These are phyloP conservation scores for Leishmania gerbilli DNA, from an alignment of 208 protist genomes.

Conservation along the genomic window DNA sequence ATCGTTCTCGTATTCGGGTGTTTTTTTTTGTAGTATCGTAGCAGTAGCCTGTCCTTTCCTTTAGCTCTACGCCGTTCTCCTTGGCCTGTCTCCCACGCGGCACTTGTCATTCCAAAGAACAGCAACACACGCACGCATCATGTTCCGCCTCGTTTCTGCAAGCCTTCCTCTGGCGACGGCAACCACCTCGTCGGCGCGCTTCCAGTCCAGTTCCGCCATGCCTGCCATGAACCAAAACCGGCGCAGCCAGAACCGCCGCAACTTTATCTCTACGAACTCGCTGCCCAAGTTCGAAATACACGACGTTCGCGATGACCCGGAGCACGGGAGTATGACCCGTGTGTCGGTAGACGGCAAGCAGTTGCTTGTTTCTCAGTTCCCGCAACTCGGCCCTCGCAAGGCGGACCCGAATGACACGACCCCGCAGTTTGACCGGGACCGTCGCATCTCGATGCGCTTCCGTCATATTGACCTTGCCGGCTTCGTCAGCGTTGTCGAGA, in stretches of 20 bases:
- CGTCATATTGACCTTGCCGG: constrained; percentile 80
- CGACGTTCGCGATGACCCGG: constrained; percentile 80
- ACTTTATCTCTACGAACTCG: constrained; percentile 14
- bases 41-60: background rate
- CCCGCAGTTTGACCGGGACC: constrained; percentile 85
- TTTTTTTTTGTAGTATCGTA: constrained; percentile 1
- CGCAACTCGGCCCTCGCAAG: constrained; percentile 87
- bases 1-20: background rate
- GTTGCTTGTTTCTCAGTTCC: constrained; percentile 84
- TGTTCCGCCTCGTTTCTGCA: constrained; percentile 42
- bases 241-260: constrained; percentile 12
- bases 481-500: constrained; percentile 68
- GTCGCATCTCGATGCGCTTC: constrained; percentile 75
- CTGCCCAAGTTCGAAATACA: constrained; percentile 88
- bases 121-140: constrained; percentile 8
- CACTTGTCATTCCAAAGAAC: background rate
- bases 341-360: constrained; percentile 76
- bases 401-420: constrained; percentile 82
- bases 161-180: constrained; percentile 11
- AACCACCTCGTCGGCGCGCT: constrained; percentile 17
- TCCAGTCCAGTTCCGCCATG: constrained; percentile 14
- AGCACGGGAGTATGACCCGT: constrained; percentile 75
- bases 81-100: background rate
- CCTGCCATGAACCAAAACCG: background rate
- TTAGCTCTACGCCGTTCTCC: background rate